A percentile compares a stretch with the other conserved stretches of the same genome.
Evolutionary conservation across 129 eudicot species (phyloP).

Genomic region (Pulicaria dysenterica): DNA sequence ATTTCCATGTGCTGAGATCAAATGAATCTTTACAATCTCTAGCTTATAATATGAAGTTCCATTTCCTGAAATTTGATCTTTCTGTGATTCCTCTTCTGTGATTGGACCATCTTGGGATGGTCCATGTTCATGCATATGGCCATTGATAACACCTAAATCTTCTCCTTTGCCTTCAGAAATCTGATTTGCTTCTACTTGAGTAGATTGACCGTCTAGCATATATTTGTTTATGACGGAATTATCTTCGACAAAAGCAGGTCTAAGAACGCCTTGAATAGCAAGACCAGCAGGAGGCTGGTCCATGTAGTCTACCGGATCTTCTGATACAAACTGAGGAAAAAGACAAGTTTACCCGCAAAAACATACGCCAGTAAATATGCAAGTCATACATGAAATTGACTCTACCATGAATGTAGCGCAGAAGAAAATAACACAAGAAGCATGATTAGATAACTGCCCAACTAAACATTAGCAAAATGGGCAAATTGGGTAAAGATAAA

Average conservation of each 20-base stretch:
- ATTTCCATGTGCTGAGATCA: slow-evolving; percentile 76
- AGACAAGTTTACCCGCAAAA: slow-evolving; percentile 21
- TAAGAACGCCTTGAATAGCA: slow-evolving; percentile 78
- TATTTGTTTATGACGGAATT: slow-evolving; percentile 62
- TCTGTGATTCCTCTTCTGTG: slow-evolving; percentile 59
- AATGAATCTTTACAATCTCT: slow-evolving; percentile 75
- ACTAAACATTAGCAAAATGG: slow-evolving; percentile 21
- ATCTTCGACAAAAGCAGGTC: slow-evolving; percentile 82
- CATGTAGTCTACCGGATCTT: slow-evolving; percentile 84
- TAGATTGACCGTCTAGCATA: slow-evolving; percentile 39
- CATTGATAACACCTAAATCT: slow-evolving; percentile 52
- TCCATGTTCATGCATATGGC: slow-evolving; percentile 49
- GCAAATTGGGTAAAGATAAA: neutral
- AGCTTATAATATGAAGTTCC: slow-evolving; percentile 90
- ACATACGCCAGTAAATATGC: neutral
- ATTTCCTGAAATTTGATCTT: slow-evolving; percentile 62
- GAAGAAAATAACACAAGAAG: slow-evolving; percentile 5
- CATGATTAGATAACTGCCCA: neutral
- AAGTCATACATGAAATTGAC: slow-evolving; percentile 13
- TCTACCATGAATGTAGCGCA: slow-evolving; percentile 12
- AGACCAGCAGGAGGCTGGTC: slow-evolving; percentile 91
- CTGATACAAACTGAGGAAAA: slow-evolving; percentile 62
- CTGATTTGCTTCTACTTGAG: slow-evolving; percentile 34
- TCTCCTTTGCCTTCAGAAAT: slow-evolving; percentile 47
- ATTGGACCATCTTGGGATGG: slow-evolving; percentile 43